Conservation (phyloP, 2,329 filamentous ascomycete species). For the Pseudodiploospora longispora region DNA sequence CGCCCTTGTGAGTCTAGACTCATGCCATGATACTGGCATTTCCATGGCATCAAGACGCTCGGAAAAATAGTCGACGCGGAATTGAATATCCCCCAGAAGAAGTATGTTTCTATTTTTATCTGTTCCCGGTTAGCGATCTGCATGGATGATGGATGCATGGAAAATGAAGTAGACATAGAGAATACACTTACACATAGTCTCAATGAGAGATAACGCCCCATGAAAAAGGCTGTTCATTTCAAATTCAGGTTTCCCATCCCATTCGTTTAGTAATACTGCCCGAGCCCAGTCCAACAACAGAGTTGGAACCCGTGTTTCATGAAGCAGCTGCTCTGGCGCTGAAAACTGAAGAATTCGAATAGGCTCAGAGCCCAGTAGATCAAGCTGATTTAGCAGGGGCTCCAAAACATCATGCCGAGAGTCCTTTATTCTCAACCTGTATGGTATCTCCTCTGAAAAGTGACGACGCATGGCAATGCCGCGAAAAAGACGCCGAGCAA, state of each 20-base stretch:
- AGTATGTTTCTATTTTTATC: constrained; percentile 57
- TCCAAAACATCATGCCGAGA: constrained; percentile 31
- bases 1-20: constrained; percentile 51
- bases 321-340: constrained; percentile 42
- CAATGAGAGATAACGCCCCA: constrained; percentile 66
- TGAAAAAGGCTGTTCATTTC: constrained; percentile 64
- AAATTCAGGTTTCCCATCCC: constrained; percentile 69
- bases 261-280: constrained; percentile 67
- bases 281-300: constrained; percentile 63
- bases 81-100: constrained; percentile 59
- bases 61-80: constrained; percentile 66
- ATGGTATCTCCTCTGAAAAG: constrained; percentile 37
- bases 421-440: constrained; percentile 27
- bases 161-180: not conserved
- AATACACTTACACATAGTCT: constrained; percentile 56
- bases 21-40: constrained; percentile 65
- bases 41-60: constrained; percentile 68
- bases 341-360: constrained; percentile 40
- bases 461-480: constrained; percentile 46
- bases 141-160: not conserved
- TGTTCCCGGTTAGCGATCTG: constrained; percentile 20
- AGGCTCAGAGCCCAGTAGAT: constrained; percentile 39
- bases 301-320: constrained; percentile 49
- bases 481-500: constrained; percentile 51
- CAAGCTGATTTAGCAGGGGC: constrained; percentile 44